A percentile compares a stretch with the other conserved stretches of the same genome.
Evolutionary conservation across 306 rosid genomes (phyloP).

Genomic region (Chamaecrista fasciculata): DNA sequence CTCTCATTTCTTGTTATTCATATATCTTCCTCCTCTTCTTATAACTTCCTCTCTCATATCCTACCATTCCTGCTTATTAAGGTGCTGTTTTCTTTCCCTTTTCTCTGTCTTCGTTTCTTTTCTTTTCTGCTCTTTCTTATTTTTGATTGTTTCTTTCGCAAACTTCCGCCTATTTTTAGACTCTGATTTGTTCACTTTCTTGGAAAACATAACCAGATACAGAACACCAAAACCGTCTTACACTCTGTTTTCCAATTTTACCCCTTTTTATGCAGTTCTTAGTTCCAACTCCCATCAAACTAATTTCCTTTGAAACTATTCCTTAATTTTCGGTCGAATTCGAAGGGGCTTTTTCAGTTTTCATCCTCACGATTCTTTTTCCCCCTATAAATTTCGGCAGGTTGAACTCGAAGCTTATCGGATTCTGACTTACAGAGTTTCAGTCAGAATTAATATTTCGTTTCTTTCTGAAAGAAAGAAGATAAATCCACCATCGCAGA

Average conservation of each 20-base stretch:
- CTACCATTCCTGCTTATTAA: constrained; percentile 10
- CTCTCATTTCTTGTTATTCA: not conserved
- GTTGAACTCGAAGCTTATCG: not conserved
- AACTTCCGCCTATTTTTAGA: constrained; percentile 20
- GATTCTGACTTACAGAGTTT: not conserved
- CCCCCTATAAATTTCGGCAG: constrained; percentile 16
- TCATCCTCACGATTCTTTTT: not conserved
- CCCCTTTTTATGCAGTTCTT: not conserved
- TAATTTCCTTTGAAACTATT: not conserved
- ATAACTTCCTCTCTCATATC: not conserved
- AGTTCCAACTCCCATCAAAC: not conserved
- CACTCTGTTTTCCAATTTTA: not conserved
- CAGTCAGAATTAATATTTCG: not conserved
- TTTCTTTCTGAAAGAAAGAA: not conserved
- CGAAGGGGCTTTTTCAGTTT: not conserved
- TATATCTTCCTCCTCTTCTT: not conserved
- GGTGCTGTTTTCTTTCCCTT: constrained; percentile 27
- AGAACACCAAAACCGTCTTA: not conserved
- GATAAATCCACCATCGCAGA: not conserved
- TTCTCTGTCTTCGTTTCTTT: not conserved
- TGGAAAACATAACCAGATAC: too few species aligned
- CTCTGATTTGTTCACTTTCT: not conserved
- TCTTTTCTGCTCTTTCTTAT: too few species aligned
- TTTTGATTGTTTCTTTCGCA: not conserved
- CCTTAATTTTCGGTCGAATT: constrained; percentile 15